phyloP scores from a whole-genome alignment of 2,329 filamentous ascomycete species.

The Saccharata proteae region DNA sequence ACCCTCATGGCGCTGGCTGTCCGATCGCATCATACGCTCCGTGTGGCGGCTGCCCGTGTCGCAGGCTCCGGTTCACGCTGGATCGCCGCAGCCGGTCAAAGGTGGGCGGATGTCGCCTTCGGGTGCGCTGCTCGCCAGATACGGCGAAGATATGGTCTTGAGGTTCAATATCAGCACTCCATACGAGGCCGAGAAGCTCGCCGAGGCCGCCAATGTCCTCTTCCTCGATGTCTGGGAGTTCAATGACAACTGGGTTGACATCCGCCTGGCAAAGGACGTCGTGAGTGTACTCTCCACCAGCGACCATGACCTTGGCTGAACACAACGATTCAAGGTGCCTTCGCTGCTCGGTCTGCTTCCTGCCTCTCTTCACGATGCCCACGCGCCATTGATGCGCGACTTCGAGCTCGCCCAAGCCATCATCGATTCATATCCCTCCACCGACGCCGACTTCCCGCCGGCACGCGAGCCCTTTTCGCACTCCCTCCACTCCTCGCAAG shows the following conservation, averaged over 20 bases:
- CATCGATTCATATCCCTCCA: constrained; percentile 58
- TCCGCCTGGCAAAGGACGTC: constrained; percentile 64
- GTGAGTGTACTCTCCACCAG: constrained; percentile 32
- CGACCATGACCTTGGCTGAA: neutral
- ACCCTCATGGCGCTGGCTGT: constrained; percentile 24
- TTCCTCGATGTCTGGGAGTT: constrained; percentile 89
- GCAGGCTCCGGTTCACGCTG: neutral
- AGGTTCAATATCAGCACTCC: constrained; percentile 67
- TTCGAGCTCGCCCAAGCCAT: constrained; percentile 57
- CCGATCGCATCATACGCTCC: constrained; percentile 20
- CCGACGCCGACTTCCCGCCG: constrained; percentile 19
- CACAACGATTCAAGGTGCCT: constrained; percentile 36
- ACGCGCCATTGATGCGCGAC: constrained; percentile 68
- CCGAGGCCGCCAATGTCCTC: constrained; percentile 60
- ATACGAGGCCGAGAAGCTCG: constrained; percentile 57
- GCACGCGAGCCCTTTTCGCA: constrained; percentile 15
- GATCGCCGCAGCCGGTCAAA: neutral
- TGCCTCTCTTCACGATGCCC: constrained; percentile 54
- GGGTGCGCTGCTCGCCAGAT: constrained; percentile 34
- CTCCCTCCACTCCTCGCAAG: constrained; percentile 19
- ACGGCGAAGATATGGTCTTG: constrained; percentile 74
- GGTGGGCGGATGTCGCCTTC: constrained; percentile 10
- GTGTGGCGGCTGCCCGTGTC: constrained; percentile 1
- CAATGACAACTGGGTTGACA: constrained; percentile 69
- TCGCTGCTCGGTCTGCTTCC: constrained; percentile 71